Conservation (phyloP, 2,329 filamentous ascomycete species). For the Pseudocercospora cruenta region DNA sequence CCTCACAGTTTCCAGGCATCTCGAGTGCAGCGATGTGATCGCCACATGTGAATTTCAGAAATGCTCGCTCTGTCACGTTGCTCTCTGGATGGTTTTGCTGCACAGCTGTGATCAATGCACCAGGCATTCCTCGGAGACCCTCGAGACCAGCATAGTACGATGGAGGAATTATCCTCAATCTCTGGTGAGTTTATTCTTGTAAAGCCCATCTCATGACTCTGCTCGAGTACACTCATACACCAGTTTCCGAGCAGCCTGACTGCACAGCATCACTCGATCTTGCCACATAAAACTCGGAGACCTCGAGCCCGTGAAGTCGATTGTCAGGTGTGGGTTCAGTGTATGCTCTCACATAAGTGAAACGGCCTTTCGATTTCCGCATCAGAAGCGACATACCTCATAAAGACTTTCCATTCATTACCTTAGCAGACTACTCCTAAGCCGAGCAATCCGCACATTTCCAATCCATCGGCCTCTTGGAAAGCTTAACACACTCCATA, state of each 20-base stretch:
- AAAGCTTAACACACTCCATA: constrained; percentile 24
- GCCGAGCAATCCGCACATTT: constrained; percentile 21
- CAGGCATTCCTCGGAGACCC: no score
- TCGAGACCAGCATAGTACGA: no score
- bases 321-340: neutral
- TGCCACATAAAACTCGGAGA: neutral
- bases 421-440: neutral
- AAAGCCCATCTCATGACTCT: no score
- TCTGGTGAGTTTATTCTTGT: no score
- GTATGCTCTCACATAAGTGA: neutral
- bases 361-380: neutral
- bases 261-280: neutral
- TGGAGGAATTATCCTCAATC: no score
- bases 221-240: no score
- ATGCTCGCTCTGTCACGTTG: no score
- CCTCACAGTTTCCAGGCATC: no score
- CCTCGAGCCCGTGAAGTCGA: neutral
- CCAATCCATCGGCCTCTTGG: constrained; percentile 22
- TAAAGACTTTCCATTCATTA: neutral
- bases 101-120: no score
- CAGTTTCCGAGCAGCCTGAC: neutral
- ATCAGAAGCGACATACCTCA: neutral
- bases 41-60: no score
- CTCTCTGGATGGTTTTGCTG: no score
- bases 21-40: no score